Evolutionary conservation across 2,329 filamentous ascomycete genomes (phyloP), one percentile per base, ranked within the genome.

Genomic region (Coniochaeta hoffmannii): DNA sequence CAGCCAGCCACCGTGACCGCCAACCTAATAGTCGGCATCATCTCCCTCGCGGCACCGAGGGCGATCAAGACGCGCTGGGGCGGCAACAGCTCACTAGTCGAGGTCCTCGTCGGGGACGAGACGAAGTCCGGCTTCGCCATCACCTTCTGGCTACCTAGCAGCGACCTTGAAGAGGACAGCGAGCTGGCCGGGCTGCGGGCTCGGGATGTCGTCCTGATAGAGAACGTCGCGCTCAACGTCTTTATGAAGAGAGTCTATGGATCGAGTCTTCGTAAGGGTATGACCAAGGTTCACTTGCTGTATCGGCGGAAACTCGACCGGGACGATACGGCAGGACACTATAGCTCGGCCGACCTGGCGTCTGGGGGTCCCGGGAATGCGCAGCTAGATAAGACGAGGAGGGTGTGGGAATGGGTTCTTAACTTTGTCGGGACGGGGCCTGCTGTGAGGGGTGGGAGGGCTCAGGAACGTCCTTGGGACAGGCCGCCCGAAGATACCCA

Each of bases 51-150:
- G 1, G 78, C 84, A 35, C 78, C 87, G 1, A 83, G 88, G 24
- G 78, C 78, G 2, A 82, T 96, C 19, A 80, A 76, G 30, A 89
- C 91, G 0, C 78, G 81, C 36, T 86, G 81, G 73, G 82, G 86
- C 26, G 70, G 72, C 11, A 75, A 76, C 7, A 77, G 86, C 53
- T 81, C 88, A 6, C 77, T 96, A 3, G 74, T 93, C 38, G 90
- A 96, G 68, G 69, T 94, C 2, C 75, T 92, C 1, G 83, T 97
- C 1, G 92, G 89, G 5, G 93, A 97, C 68, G 89, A 96, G 53
- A 96, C 91, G 0, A 82, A 79, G 60, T 82, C 89, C 0, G 88
- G 87, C 2, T 96, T 97, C 70, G 83, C 79, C 28, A 77, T 97
- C 55, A 92, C 88, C 2, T 90, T 96, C 67, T 97, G 93, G 93